Percentiles rank a stretch among this genome's conserved stretches.
These are phyloP conservation scores for Penicillium sp. DNA, from an alignment of 2,329 filamentous ascomycete genomes.

Conservation along the genomic window DNA sequence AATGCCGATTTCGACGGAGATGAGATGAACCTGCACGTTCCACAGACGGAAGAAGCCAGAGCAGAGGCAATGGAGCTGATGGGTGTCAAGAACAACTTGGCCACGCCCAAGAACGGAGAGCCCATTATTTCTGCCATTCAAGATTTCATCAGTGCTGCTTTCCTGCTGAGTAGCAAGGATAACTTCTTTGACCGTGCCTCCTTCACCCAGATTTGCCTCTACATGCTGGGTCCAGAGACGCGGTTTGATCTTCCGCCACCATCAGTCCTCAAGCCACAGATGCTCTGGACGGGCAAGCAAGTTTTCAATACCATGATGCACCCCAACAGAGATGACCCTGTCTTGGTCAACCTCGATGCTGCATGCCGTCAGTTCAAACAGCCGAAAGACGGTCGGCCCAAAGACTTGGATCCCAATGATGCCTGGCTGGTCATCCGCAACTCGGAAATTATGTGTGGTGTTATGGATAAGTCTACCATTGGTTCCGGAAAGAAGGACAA, in stretches of 20 bases:
- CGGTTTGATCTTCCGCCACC: constrained; percentile 83
- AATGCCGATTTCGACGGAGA: constrained; percentile 99
- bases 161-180: constrained; percentile 86
- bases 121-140: constrained; percentile 99
- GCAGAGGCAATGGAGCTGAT: constrained; percentile 94
- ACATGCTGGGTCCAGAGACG: constrained; percentile 82
- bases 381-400: constrained; percentile 39
- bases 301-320: constrained; percentile 89
- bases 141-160: constrained; percentile 97
- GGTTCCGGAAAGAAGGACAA: constrained; percentile 97
- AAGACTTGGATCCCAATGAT: constrained; percentile 77
- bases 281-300: constrained; percentile 95
- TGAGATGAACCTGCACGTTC: constrained; percentile 98
- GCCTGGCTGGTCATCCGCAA: constrained; percentile 91
- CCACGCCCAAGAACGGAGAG: constrained; percentile 94
- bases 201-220: constrained; percentile 86
- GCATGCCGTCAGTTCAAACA: constrained; percentile 72
- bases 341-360: constrained; percentile 88
- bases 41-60: constrained; percentile 93
- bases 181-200: constrained; percentile 85
- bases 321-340: constrained; percentile 77
- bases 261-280: constrained; percentile 77
- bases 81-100: constrained; percentile 95
- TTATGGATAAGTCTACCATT: constrained; percentile 98
- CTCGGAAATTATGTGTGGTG: constrained; percentile 94